phyloP scores from a whole-genome alignment of 1,284 basidiomycete genomes.

The Ganoderma sinense region DNA sequence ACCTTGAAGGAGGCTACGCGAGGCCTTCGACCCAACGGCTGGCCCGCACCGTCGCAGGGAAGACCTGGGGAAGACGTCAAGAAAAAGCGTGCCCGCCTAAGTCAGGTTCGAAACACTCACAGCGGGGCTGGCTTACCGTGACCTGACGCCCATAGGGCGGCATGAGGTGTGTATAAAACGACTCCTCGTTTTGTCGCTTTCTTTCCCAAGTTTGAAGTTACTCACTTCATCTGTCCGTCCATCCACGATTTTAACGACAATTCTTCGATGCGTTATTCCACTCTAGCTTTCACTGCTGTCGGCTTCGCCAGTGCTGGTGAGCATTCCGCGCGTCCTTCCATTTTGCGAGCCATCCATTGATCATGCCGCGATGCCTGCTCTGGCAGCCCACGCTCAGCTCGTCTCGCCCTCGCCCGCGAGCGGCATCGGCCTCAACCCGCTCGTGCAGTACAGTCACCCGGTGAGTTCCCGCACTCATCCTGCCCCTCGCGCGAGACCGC shows the following conservation, averaged over 20 bases:
- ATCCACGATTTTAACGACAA: background rate
- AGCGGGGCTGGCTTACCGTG: background rate
- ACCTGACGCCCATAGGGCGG: background rate
- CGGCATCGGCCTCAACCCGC: constrained; percentile 3
- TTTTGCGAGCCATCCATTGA: background rate
- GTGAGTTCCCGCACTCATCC: background rate
- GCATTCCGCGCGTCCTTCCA: background rate
- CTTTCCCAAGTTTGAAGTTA: background rate
- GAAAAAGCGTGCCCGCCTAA: background rate
- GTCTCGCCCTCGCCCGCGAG: background rate
- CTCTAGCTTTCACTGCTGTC: background rate
- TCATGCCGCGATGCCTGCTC: background rate
- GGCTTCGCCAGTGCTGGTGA: background rate
- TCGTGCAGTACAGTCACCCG: constrained; percentile 1
- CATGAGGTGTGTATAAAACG: background rate
- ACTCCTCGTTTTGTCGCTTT: background rate
- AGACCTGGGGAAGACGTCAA: background rate
- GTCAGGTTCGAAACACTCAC: background rate
- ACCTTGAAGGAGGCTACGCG: background rate
- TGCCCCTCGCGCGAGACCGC: background rate
- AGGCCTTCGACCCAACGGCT: background rate
- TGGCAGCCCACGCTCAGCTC: constrained; percentile 1
- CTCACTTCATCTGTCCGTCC: background rate
- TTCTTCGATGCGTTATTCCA: background rate
- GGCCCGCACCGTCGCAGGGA: background rate